A percentile compares a stretch with the other conserved stretches of the same genome.
Conservation (phyloP, 495 filamentous ascomycete genomes). For the Pyronema domesticum region DNA sequence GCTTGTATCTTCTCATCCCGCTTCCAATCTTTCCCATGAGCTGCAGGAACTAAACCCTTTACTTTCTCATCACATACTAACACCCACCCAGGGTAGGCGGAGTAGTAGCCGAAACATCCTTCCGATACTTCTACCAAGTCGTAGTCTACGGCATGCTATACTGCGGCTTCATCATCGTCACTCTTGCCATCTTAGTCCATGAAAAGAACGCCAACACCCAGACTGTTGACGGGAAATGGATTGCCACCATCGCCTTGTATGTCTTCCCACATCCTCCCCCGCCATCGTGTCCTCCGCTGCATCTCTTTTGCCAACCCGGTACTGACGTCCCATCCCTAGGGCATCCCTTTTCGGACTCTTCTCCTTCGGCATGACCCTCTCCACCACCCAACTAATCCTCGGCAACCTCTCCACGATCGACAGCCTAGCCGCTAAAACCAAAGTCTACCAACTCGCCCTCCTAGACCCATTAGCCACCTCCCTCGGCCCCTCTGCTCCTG, state of each 20-base stretch:
- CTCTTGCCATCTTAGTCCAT: constrained; percentile 37
- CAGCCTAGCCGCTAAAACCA: constrained; percentile 40
- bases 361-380: constrained; percentile 51
- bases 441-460: constrained; percentile 57
- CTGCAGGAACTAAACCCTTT: not conserved
- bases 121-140: constrained; percentile 85
- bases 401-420: constrained; percentile 71
- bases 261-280: not conserved
- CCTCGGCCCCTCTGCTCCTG: not conserved
- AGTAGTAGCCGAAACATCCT: constrained; percentile 63
- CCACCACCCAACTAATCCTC: constrained; percentile 47
- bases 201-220: constrained; percentile 9
- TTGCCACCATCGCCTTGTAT: constrained; percentile 8
- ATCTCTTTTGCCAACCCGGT: not conserved
- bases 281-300: not conserved
- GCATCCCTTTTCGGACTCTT: constrained; percentile 55
- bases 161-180: constrained; percentile 44
- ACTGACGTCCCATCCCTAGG: constrained; percentile 25
- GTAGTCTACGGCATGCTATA: constrained; percentile 50
- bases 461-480: constrained; percentile 40
- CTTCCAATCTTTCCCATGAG: too few species aligned
- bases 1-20: too few species aligned
- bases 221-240: constrained; percentile 16
- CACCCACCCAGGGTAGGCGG: constrained; percentile 49
- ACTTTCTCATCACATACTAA: too few species aligned